Base-by-base conservation (phyloP, 1,284 basidiomycete species). In the Ustilago curta region DNA sequence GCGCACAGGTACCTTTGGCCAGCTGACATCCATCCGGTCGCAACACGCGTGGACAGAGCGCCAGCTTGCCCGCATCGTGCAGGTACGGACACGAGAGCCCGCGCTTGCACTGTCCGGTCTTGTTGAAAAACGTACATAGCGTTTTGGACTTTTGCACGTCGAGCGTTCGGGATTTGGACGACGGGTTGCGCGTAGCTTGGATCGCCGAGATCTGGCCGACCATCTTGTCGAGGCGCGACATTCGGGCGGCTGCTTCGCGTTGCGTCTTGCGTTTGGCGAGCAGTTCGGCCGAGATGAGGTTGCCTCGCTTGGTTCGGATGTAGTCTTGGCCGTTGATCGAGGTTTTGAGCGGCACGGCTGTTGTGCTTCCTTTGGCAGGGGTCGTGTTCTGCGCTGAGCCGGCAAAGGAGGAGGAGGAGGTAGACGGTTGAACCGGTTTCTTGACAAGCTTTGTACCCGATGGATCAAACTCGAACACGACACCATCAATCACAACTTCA, bases 401-500 rank as follows among this genome's bases (percentile, higher is more conserved):
- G 18, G 35, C 2, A 12, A 14, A 16, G 35, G 35, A 37, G 12
- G 35, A 14, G 14, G 40, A n/a, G 8, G 52, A 49, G 18, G 61
- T 12, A 3, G 70, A 60, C 12, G 75, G 72, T 37, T 71, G 76
- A 1, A 53, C n/a, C 0, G 56, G 49, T 52, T 79, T 85, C 50
- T 87, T 83, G 27, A 85, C 85, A n/a, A 88, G 80, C 76, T 87
- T 87, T 47, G 82, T 84, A 4, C 87, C 87, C 7, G 84, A 86
- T 50, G 86, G 81, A 54, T 87, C 87, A 66, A 88, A 88, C 57
- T 87, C 85, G 64, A 87, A 88, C 16, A 86, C 83, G 42, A 87
- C 85, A 9, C 87, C 87, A 70, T 88, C 87, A 19, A 88, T 86
- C 29, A 88, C 85, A 2, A 88, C 87, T 54, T 84, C 79, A 25